These are phyloP conservation scores for Globisporangium takayamanum DNA, from an alignment of 352 stramenopile genomes.

Conservation along the genomic window DNA sequence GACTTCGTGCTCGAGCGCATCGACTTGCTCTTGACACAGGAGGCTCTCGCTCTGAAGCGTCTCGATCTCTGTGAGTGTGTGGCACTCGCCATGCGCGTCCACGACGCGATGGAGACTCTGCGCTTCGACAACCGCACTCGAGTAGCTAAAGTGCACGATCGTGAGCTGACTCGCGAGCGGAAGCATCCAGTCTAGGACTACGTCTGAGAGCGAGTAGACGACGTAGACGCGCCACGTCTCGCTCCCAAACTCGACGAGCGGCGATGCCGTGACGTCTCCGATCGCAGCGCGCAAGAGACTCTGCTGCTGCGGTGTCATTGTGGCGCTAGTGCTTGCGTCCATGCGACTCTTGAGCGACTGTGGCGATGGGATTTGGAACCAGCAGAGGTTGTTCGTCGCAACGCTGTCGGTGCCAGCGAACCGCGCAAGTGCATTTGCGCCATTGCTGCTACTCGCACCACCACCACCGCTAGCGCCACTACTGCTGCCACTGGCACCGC, in stretches of 20 bases:
- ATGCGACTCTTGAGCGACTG: background rate
- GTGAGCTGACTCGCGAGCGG: conserved; percentile 31
- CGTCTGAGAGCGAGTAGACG: conserved; percentile 30
- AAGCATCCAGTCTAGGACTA: conserved; percentile 31
- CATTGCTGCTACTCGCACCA: background rate
- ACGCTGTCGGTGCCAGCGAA: background rate
- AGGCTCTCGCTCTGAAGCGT: conserved; percentile 39
- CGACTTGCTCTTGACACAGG: conserved; percentile 46
- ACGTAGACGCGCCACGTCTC: conserved; percentile 40
- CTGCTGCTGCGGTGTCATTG: background rate
- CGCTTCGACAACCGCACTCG: conserved; percentile 21
- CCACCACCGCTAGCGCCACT: background rate
- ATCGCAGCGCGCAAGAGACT: background rate
- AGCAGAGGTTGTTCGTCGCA: conserved; percentile 3
- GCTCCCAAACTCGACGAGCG: conserved; percentile 32
- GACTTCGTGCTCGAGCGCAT: conserved; percentile 50
- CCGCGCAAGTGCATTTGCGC: background rate
- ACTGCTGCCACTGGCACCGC: conserved; percentile 7
- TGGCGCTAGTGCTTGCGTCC: background rate
- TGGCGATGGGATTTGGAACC: conserved; percentile 6
- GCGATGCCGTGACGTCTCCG: background rate
- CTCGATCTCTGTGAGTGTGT: conserved; percentile 43
- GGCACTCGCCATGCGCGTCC: conserved; percentile 22
- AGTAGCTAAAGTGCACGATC: conserved; percentile 43
- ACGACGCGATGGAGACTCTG: conserved; percentile 28